Percentiles rank a stretch among this genome's conserved stretches.
phyloP scores from a whole-genome alignment of 345 rosid genomes.

The Cardamine chenopodiifolia region DNA sequence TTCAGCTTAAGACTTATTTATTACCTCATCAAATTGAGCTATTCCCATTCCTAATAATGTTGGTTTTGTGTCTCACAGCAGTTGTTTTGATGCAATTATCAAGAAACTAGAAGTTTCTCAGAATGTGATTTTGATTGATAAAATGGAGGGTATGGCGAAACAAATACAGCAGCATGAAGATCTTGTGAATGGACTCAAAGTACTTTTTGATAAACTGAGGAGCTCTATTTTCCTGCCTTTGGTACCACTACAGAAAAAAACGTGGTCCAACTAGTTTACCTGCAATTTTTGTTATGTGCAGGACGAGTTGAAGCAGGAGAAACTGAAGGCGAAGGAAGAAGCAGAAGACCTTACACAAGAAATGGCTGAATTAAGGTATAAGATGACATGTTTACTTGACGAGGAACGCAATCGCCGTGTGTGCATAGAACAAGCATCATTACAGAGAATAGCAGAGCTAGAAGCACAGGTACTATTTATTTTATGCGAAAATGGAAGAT shows the following conservation, averaged over 20 bases:
- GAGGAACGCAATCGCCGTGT: constrained; percentile 90
- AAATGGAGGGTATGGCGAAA: constrained; percentile 53
- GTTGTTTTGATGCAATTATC: constrained; percentile 46
- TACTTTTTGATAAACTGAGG: background rate
- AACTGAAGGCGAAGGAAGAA: constrained; percentile 83
- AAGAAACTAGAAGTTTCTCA: constrained; percentile 43
- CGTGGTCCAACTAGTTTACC: background rate
- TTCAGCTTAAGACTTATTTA: constrained; percentile 1
- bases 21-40: background rate
- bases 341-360: constrained; percentile 92
- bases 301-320: constrained; percentile 73
- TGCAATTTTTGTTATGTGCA: constrained; percentile 8
- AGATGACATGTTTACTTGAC: constrained; percentile 81
- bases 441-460: constrained; percentile 84
- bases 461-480: constrained; percentile 46
- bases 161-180: constrained; percentile 63
- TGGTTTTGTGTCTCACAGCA: constrained; percentile 27
- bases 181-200: constrained; percentile 65
- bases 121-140: constrained; percentile 41
- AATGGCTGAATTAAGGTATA: constrained; percentile 94
- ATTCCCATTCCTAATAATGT: constrained; percentile 5
- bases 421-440: constrained; percentile 73
- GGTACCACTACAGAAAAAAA: background rate
- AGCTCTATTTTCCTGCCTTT: background rate
- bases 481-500: background rate